phyloP scores from a whole-genome alignment of 176 grass and related monocot species.

The Urochloa ruziziensis region DNA sequence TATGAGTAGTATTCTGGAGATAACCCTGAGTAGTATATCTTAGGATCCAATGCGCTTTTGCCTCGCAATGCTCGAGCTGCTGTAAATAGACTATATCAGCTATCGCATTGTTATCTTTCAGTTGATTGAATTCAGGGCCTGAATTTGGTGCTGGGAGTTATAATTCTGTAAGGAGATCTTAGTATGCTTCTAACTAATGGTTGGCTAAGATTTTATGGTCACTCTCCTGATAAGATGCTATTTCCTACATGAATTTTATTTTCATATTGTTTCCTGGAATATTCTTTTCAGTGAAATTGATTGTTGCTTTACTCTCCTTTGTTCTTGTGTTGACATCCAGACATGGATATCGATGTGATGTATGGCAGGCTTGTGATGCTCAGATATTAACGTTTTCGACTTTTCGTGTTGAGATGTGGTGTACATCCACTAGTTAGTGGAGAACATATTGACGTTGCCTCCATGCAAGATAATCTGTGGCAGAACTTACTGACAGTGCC shows the following conservation, averaged over 20 bases:
- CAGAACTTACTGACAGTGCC: too few relatives aligned
- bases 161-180: neutral
- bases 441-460: neutral
- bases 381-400: neutral
- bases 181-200: neutral
- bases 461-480: neutral
- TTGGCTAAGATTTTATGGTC: neutral
- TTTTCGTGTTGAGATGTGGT: neutral
- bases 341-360: neutral
- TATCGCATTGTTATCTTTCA: neutral
- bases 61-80: neutral
- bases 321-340: neutral
- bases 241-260: neutral
- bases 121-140: conserved; percentile 12
- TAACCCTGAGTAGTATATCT: conserved; percentile 4
- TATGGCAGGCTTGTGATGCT: neutral
- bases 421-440: neutral
- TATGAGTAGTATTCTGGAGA: conserved; percentile 12
- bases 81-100: conserved; percentile 29
- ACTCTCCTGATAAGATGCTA: conserved; percentile 7
- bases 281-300: neutral
- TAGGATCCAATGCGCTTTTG: conserved; percentile 19
- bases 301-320: neutral
- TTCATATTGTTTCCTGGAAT: neutral
- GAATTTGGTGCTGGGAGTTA: neutral